A percentile compares a stretch with the other conserved stretches of the same genome.
Evolutionary conservation across 2,329 filamentous ascomycete species (phyloP).

Genomic region (Phaeoacremonium minimum): DNA sequence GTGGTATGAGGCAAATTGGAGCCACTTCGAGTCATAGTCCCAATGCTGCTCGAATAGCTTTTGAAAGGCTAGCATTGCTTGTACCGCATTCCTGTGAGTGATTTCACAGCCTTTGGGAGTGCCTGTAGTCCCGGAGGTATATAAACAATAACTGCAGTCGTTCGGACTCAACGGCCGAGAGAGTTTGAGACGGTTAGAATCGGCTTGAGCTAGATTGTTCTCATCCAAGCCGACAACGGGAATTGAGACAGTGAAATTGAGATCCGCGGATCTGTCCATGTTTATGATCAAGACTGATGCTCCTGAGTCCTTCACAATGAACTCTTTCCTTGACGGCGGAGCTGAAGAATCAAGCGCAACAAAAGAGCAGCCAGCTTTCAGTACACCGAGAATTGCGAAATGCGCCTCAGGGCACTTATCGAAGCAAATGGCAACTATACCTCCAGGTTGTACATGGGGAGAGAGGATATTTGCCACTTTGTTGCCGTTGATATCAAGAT

Average conservation of each 20-base stretch:
- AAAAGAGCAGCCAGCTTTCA: conserved; percentile 80
- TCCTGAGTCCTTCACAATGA: conserved; percentile 71
- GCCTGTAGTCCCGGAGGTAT: conserved; percentile 84
- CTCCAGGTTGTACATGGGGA: conserved; percentile 44
- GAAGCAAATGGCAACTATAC: conserved; percentile 73
- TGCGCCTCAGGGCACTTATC: conserved; percentile 83
- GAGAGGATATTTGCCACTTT: conserved; percentile 64
- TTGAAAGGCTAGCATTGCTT: conserved; percentile 85
- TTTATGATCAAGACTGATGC: conserved; percentile 61
- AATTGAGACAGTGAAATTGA: conserved; percentile 27
- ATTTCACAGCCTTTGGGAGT: conserved; percentile 85
- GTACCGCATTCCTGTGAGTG: conserved; percentile 82
- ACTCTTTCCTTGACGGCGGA: conserved; percentile 67
- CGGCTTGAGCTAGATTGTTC: conserved; percentile 16
- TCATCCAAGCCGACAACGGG: conserved; percentile 28
- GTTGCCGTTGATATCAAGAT: conserved; percentile 69
- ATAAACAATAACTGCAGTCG: conserved; percentile 75
- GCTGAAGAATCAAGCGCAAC: conserved; percentile 75
- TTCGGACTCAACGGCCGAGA: conserved; percentile 35
- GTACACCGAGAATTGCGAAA: conserved; percentile 73
- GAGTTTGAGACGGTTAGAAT: conserved; percentile 15
- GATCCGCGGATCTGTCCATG: conserved; percentile 4
- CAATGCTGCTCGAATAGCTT: conserved; percentile 72
- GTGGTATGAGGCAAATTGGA: conserved; percentile 92
- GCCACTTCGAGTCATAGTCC: conserved; percentile 69